Conservation (phyloP, 164 flowering plant genomes). For the Saururus chinensis region DNA sequence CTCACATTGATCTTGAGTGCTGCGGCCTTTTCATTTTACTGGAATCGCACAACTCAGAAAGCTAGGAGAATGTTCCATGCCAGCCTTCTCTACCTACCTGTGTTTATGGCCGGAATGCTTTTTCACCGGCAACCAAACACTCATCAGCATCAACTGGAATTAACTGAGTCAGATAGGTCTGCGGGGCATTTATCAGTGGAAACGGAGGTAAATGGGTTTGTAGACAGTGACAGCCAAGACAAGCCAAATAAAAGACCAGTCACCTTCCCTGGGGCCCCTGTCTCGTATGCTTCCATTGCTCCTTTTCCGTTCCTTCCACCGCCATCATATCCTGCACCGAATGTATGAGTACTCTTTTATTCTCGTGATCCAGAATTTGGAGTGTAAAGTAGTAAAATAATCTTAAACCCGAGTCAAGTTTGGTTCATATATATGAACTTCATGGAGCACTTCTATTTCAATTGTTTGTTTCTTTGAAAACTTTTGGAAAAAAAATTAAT, state of each 20-base stretch:
- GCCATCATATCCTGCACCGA: conserved; percentile 32
- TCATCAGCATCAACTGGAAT: conserved; percentile 17
- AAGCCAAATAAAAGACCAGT: conserved; percentile 4
- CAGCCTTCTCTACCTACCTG: conserved; percentile 85
- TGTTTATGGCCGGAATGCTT: conserved; percentile 76
- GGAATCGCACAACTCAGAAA: conserved; percentile 45
- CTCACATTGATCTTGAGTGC: conserved; percentile 61
- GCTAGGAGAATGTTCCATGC: conserved; percentile 87
- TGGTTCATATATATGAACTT: not conserved
- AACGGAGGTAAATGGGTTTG: not conserved
- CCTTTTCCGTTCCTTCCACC: conserved; percentile 89
- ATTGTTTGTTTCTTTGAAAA: too few relatives aligned
- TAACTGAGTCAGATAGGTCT: conserved; percentile 9
- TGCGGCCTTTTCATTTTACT: conserved; percentile 57
- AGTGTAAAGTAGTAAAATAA: not conserved
- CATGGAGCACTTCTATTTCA: not conserved
- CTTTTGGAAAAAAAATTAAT: not conserved
- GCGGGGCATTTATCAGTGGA: conserved; percentile 9
- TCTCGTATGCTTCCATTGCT: conserved; percentile 77
- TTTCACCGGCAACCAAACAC: conserved; percentile 51
- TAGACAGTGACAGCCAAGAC: conserved; percentile 1
- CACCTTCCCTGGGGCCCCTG: conserved; percentile 30
- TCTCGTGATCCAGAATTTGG: not conserved
- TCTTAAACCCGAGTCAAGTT: not conserved
- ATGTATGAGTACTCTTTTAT: conserved; percentile 3